Conservation (phyloP, 2,329 filamentous ascomycete genomes). For the Metarhizium rileyi region DNA sequence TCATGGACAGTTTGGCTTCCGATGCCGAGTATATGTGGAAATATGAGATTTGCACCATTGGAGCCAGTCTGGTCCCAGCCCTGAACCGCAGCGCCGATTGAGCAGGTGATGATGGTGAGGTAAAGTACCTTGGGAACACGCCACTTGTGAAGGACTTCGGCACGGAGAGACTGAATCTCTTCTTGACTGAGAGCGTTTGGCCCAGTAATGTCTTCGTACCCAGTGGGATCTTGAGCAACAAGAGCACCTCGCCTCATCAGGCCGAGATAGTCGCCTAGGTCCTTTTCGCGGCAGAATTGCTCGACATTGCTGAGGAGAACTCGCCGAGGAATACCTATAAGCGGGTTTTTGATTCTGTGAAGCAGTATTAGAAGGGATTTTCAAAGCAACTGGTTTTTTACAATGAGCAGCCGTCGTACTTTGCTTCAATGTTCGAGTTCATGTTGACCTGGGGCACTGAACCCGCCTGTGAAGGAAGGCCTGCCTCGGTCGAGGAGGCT, state of each 20-base stretch:
- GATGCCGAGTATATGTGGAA: conserved; percentile 42
- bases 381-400: neutral
- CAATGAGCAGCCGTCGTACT: conserved; percentile 20
- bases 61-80: conserved; percentile 59
- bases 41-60: conserved; percentile 54
- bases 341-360: conserved; percentile 32
- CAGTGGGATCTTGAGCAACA: conserved; percentile 58
- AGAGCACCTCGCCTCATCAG: conserved; percentile 61
- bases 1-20: conserved; percentile 24
- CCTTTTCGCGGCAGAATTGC: conserved; percentile 50
- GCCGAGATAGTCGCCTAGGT: conserved; percentile 46
- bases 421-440: conserved; percentile 36
- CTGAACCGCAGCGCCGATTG: conserved; percentile 60
- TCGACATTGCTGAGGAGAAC: conserved; percentile 46
- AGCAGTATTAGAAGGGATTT: conserved; percentile 7
- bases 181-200: conserved; percentile 47
- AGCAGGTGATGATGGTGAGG: conserved; percentile 58
- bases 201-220: conserved; percentile 49
- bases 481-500: conserved; percentile 27
- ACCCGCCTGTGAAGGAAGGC: conserved; percentile 17
- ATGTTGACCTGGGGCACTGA: conserved; percentile 30
- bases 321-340: conserved; percentile 42
- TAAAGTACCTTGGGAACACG: conserved; percentile 51
- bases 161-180: conserved; percentile 48
- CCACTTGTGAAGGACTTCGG: conserved; percentile 61